These are phyloP conservation scores for Gossypium laxum DNA, from an alignment of 441 rosid species.

Conservation along the genomic window DNA sequence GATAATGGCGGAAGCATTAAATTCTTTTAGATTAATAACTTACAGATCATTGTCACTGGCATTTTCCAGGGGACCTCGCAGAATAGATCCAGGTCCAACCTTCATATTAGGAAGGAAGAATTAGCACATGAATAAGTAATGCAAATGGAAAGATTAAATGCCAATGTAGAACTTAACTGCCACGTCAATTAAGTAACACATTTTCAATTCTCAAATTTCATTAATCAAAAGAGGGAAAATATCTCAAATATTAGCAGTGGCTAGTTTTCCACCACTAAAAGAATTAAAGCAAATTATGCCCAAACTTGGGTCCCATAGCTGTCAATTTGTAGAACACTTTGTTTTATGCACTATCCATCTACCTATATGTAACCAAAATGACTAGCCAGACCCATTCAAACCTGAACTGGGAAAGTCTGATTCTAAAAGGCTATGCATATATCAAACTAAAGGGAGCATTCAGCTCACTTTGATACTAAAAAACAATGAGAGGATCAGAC, in stretches of 20 bases:
- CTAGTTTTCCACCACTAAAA: not conserved
- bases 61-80: slow-evolving; percentile 74
- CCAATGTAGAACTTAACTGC: not conserved
- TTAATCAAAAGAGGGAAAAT: not conserved
- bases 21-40: slow-evolving; percentile 32
- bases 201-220: not conserved
- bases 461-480: slow-evolving; percentile 62
- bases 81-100: slow-evolving; percentile 73
- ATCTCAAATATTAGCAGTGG: not conserved
- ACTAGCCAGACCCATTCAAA: not conserved
- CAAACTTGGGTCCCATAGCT: not conserved
- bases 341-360: not conserved
- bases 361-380: not conserved
- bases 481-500: slow-evolving; percentile 65
- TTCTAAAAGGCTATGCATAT: not conserved
- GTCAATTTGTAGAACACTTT: not conserved
- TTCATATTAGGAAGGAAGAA: slow-evolving; percentile 28
- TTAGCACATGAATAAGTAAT: slow-evolving; percentile 9
- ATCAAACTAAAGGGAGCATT: slow-evolving; percentile 8
- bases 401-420: not conserved
- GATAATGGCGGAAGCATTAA: not conserved
- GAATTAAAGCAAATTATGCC: not conserved
- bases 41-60: slow-evolving; percentile 62
- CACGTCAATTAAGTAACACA: slow-evolving; percentile 1
- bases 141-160: not conserved